Base-by-base conservation (phyloP, 2,329 filamentous ascomycete genomes). In the Curvularia eragrostidis region DNA sequence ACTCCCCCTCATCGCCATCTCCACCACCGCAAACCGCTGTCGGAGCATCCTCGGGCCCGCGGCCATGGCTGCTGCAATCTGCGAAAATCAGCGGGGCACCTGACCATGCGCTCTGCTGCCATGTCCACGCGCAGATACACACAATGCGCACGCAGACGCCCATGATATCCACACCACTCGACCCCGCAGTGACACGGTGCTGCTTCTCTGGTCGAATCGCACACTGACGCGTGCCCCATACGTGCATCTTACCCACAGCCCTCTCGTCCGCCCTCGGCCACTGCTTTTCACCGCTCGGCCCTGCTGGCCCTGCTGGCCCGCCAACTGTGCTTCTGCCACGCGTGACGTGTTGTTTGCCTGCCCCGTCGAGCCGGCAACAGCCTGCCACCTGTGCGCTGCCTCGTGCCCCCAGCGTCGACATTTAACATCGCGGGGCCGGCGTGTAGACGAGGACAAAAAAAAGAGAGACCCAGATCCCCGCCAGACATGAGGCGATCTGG, bases 141-240 rank as follows among this genome's bases (percentile, higher is more conserved):
- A n/a, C n/a, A n/a, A 32, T 26, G 42, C n/a, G 42, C 42, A 44
- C 42, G 42, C 24, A 44, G 42, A 44, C 42, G 42, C 42, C 42
- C 24, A n/a, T 26, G 23, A 26, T 43, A 28, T 28, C 42, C 24
- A 44, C 39, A 24, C 24, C 36, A 46, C n/a, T 10, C 47, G 28
- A 39, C 54, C 48, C 41, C 48, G 42, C 50, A 36, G 28, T 63
- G 43, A 32, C 10, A 18, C 43, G 15, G 18, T 18, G 26, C n/a
- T 13, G 42, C 19, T 12, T 3, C 30, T 38, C 9, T 46, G 61
- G 61, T 57, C 71, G 70, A 74, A 75, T 75, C 48, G 64, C 63
- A 59, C 50, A 50, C 32, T 64, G 72, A 68, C 71, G 70, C 71
- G 72, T 75, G 62, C 69, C n/a, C n/a, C 67, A 58, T 74, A 69